Evolutionary conservation across 495 filamentous ascomycete species (phyloP), one percentile per base, ranked within the genome.

Genomic region (Tuber aestivum): DNA sequence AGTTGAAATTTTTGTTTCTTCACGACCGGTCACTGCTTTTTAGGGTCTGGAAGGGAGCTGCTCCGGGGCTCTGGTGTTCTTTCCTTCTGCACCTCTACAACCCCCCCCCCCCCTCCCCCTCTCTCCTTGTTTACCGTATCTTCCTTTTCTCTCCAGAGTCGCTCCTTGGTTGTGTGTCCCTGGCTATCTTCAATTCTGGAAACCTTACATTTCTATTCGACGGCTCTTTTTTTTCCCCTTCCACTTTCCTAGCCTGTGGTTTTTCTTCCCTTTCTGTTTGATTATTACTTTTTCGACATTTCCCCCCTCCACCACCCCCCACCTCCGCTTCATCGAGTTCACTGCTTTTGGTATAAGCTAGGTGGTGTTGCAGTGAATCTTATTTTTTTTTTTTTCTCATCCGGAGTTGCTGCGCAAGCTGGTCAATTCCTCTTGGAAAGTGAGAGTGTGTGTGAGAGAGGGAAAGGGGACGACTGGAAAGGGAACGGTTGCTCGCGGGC

Each of bases 401-500:
- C 70, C 65, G 65, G 71, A 74, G 35, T 71, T 65, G 45, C 56
- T 65, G 14, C 27, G 27, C 56, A 65, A 20, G 27, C 18, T 35
- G 14, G 56, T 18, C 56, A 65, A 65, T 65, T 65, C 56, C 56
- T 18, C 56, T 65, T 27, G 56, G 56, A 65, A 65, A 32, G 56
- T 65, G 56, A 65, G 56, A 32, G n/a, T 45, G 42, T 45, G 42
- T 45, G 42, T 45, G 42, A 4, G 50, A 32, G 50, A 61, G 56
- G 32, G 56, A 23, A 44, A 44, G n/a, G 40, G 38, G 70, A 80
- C 74, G 75, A 80, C 78, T 65, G 56, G 6, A 65, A 65, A 65
- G 56, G 38, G 72, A 68, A 75, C 78, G 73, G 79, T 79, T 79
- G 78, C 70, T 79, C 38, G 77, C 78, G 72, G 78, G 77, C 48